Base-by-base conservation (phyloP, 2,329 filamentous ascomycete species). In the Ophiosphaerella narmari region DNA sequence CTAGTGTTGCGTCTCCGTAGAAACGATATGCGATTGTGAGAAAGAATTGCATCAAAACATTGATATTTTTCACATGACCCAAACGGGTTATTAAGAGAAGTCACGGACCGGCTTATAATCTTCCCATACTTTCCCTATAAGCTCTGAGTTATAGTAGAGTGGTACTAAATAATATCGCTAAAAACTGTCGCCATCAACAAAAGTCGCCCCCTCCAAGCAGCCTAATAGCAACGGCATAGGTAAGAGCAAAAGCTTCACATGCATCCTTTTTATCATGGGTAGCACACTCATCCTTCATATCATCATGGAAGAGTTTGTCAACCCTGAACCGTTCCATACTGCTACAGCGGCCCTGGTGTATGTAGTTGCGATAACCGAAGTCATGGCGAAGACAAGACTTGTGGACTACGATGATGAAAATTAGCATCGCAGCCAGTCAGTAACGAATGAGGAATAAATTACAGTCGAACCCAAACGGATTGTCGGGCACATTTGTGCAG, bases 331-430 rank as follows among this genome's bases (percentile, higher is more conserved):
- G 79, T 45, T 66, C 68, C 4, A 50, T 63, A 6, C 70, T 64
- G 6, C 41, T 50, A 2, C 83, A 82, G 2, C 81, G 76, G 2
- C 45, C 66, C 59, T 83, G 80, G 1, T 44, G 48, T 43, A 80
- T 78, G 63, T 77, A 83, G 68, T 85, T 84, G 14, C 75, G 69
- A 52, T 68, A 67, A 4, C 80, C 81, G 63, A 84, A 84, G 59
- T 84, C 82, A 52, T 85, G 82, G 6, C 82, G 79, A 50, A 80
- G 66, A 70, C 64, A 67, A 1, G 54, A 53, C 18, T 52, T 29
- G 18, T 60, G 37, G 53, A 74, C 59, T 62, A 29, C 11, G 11
- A 29, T 8, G 11, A 29, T 12, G 24, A 14, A 7, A 18, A 11
- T 12, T 34, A n/a, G 18, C 6, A 29, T 23, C 8, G 24, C 11